Evolutionary conservation across 2,329 filamentous ascomycete genomes (phyloP).

Genomic region (Sarocladiaceae sp.): DNA sequence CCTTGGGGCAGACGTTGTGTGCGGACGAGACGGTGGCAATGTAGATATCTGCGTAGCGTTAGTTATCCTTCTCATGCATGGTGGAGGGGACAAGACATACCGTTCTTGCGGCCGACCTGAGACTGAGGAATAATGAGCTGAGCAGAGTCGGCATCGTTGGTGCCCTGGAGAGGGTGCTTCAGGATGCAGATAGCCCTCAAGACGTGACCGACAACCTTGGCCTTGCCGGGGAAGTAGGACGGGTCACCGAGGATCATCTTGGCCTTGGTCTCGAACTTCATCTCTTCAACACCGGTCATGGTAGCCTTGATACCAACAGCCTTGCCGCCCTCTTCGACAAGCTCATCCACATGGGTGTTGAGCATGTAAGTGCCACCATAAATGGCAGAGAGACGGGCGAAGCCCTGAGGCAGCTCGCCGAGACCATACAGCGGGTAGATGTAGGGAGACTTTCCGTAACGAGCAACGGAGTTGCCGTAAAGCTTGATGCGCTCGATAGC

Average conservation of each 20-base stretch:
- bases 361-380: conserved; percentile 99
- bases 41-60: conserved; percentile 73
- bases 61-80: neutral
- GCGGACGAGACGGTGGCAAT: conserved; percentile 92
- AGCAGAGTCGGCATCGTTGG: conserved; percentile 80
- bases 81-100: conserved; percentile 42
- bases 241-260: conserved; percentile 96
- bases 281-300: conserved; percentile 84
- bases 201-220: conserved; percentile 81
- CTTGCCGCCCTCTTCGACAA: conserved; percentile 79
- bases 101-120: conserved; percentile 94
- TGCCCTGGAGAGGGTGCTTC: conserved; percentile 89
- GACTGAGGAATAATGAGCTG: conserved; percentile 98
- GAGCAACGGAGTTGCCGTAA: conserved; percentile 95
- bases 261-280: conserved; percentile 95
- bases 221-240: conserved; percentile 91
- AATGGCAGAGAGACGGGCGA: conserved; percentile 94
- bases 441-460: conserved; percentile 98
- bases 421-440: conserved; percentile 99
- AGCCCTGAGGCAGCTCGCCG: conserved; percentile 94
- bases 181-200: conserved; percentile 96
- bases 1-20: conserved; percentile 98
- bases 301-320: conserved; percentile 96
- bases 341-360: conserved; percentile 89
- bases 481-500: conserved; percentile 88